Evolutionary conservation across 2,329 filamentous ascomycete genomes (phyloP).

Genomic region (Cercospora nicotianae): DNA sequence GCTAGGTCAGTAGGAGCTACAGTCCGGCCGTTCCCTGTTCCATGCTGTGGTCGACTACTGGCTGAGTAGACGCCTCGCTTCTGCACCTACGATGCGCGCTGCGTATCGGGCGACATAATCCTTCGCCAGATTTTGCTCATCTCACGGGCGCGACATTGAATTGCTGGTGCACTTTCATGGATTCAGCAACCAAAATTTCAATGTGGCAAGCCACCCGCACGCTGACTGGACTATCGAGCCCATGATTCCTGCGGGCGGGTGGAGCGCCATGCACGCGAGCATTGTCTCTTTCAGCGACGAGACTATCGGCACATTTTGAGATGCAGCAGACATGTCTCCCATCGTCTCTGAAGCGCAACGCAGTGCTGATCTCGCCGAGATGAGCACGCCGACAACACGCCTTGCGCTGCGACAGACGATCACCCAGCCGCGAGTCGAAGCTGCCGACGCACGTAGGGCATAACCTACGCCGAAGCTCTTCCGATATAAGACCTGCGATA

Average conservation of each 20-base stretch:
- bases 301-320: background rate
- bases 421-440: background rate
- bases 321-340: background rate
- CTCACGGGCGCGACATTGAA: background rate
- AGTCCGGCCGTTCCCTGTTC: conserved; percentile 1
- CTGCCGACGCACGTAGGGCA: background rate
- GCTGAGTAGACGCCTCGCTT: conserved; percentile 4
- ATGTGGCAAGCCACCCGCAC: background rate
- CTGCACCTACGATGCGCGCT: background rate
- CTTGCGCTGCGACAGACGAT: background rate
- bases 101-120: background rate
- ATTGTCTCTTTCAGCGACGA: background rate
- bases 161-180: background rate
- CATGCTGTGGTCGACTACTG: background rate
- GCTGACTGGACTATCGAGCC: background rate
- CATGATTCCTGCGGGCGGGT: background rate
- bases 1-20: conserved; percentile 3
- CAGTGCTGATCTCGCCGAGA: background rate
- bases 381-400: background rate
- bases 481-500: background rate
- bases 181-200: background rate
- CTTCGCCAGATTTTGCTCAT: background rate
- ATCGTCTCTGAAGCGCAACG: background rate
- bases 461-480: background rate
- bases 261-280: background rate